A percentile compares a stretch with the other conserved stretches of the same genome.
These are phyloP conservation scores for Rhodotorula babjevae DNA, from an alignment of 768 basidiomycete species.

Conservation along the genomic window DNA sequence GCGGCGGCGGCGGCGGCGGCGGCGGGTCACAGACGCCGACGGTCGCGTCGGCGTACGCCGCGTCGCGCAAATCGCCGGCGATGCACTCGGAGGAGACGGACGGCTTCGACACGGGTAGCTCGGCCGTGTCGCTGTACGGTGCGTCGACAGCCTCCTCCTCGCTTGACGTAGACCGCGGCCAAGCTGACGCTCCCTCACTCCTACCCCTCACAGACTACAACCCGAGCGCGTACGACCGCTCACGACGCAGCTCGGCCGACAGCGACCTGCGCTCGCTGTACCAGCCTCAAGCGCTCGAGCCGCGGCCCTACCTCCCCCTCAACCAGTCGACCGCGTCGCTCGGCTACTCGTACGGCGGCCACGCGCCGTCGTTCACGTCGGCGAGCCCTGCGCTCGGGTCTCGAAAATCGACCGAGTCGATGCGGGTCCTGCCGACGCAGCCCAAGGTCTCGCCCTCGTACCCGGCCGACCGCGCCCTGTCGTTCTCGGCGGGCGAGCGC, in stretches of 20 bases:
- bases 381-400: constrained; percentile 15
- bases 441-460: constrained; percentile 11
- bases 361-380: constrained; percentile 11
- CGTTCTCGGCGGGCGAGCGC: constrained; percentile 35
- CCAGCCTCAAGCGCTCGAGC: constrained; percentile 6
- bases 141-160: background rate
- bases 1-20: background rate
- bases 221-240: constrained; percentile 11
- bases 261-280: constrained; percentile 29
- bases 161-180: too few species aligned
- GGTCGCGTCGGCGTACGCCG: background rate
- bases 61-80: constrained; percentile 5
- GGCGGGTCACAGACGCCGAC: constrained; percentile 2
- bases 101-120: background rate
- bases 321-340: constrained; percentile 38
- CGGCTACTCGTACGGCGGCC: constrained; percentile 15
- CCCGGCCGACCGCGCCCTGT: constrained; percentile 28
- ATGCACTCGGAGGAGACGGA: constrained; percentile 1
- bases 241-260: constrained; percentile 28
- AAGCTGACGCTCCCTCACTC: too few species aligned
- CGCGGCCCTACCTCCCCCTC: constrained; percentile 41
- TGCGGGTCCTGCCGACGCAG: constrained; percentile 35
- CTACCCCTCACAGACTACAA: background rate
- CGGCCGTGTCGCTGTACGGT: background rate
- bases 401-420: constrained; percentile 38